Conservation (phyloP, 192 early-diverging fungal genomes). For the Kickxella alabastrina region DNA sequence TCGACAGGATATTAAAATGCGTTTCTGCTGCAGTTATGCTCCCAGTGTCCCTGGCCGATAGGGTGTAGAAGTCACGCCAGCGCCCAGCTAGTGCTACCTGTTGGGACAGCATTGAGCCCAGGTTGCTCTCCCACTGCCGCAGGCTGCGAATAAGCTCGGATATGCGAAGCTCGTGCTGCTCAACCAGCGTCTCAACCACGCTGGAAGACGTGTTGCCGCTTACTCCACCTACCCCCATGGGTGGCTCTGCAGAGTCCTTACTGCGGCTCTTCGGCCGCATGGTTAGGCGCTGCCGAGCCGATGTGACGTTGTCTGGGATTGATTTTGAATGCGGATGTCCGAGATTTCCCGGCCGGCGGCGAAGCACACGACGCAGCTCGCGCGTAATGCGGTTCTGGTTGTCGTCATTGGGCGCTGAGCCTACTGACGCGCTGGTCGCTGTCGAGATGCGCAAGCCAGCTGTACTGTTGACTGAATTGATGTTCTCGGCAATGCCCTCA, state of each 20-base stretch:
- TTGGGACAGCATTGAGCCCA: conserved; percentile 35
- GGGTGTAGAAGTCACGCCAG: conserved; percentile 36
- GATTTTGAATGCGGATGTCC: conserved; percentile 21
- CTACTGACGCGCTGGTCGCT: conserved; percentile 8
- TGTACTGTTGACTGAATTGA: conserved; percentile 32
- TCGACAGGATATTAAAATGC: neutral
- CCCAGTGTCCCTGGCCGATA: conserved; percentile 1
- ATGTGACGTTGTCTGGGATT: conserved; percentile 16
- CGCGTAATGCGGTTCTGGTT: conserved; percentile 40
- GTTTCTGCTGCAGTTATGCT: neutral
- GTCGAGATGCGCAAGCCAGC: conserved; percentile 40
- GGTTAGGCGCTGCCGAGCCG: conserved; percentile 15
- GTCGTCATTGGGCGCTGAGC: conserved; percentile 20
- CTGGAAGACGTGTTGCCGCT: conserved; percentile 8
- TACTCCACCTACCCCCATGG: neutral
- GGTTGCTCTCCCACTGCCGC: conserved; percentile 34
- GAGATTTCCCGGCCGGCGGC: conserved; percentile 31
- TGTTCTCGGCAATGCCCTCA: conserved; percentile 45
- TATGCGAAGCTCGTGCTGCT: conserved; percentile 43
- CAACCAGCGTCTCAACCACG: conserved; percentile 35
- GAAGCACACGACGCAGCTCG: conserved; percentile 42
- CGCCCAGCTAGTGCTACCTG: conserved; percentile 34
- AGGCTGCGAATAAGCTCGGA: conserved; percentile 30
- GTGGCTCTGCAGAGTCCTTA: conserved; percentile 11
- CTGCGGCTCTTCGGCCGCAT: conserved; percentile 14